Base-by-base conservation (phyloP, 139 green algal genomes). In the Desmodesmus armatus region DNA sequence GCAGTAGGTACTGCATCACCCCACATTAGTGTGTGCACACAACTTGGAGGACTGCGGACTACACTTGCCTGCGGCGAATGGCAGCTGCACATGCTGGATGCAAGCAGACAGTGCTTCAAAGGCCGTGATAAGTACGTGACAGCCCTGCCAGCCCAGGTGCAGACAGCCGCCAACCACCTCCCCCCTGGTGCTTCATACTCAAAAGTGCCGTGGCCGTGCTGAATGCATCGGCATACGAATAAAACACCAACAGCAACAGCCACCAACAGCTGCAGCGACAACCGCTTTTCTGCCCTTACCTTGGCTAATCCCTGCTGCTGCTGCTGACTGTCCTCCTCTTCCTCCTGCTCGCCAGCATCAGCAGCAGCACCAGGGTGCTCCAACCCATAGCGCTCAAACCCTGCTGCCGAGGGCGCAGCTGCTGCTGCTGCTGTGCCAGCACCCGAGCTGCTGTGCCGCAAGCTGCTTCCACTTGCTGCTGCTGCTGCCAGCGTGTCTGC, bases 401-500 rank as follows among this genome's bases (percentile, higher is more conserved):
- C 75, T 37, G 19, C 72, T 27, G 4, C 29, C 7, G 7, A 37
- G 39, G 41, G 17, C 3, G 3, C 49, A 29, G 47, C 31, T 55
- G 77, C 53, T 39, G 41, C 53, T 74, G 82, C 82, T 69, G 82
- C 35, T 60, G 40, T n/a, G 39, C 63, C 43, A 47, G 60, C 55
- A 7, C 33, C 37, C 19, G 37, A 11, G 6, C 13, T 5, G 13
- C 27, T 49, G 78, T 41, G 49, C 4, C 27, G 35, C 41, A n/a
- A 37, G 62, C 40, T 53, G 25, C 72, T 51, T 47, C 85, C 69
- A 5, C n/a, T 49, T 70, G 53, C 44, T 79, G 43, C 43, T 60
- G 49, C 73, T 80, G 73, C 73, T 71, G 80, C 60, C 35, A 92
- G 43, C n/a, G 79, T 58, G 83, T 96, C 91, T 3, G 87, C 89